phyloP scores from a whole-genome alignment of 148 eudicot species.

The Rhododendron henanense region DNA sequence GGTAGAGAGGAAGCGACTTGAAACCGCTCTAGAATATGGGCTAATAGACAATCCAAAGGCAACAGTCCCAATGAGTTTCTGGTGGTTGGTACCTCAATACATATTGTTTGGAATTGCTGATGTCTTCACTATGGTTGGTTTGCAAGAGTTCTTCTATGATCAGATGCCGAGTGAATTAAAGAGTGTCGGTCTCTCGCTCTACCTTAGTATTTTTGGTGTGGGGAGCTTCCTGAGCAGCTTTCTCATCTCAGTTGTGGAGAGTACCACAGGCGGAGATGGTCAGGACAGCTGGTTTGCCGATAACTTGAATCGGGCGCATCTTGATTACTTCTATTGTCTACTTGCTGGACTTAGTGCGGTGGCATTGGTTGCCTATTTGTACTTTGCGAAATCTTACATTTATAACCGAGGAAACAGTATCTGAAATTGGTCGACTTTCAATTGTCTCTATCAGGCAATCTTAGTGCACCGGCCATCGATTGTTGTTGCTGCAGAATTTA shows the following conservation, averaged over 20 bases:
- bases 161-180: constrained; percentile 36
- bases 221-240: constrained; percentile 42
- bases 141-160: constrained; percentile 48
- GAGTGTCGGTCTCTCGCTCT: constrained; percentile 34
- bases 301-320: constrained; percentile 50
- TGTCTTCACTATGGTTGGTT: constrained; percentile 42
- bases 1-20: constrained; percentile 20
- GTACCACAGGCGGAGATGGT: constrained; percentile 20
- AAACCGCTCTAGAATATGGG: constrained; percentile 22
- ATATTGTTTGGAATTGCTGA: constrained; percentile 32
- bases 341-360: constrained; percentile 35
- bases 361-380: constrained; percentile 18
- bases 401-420: constrained; percentile 20
- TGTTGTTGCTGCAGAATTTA: not conserved
- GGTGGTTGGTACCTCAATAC: constrained; percentile 49
- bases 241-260: constrained; percentile 29
- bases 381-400: constrained; percentile 26
- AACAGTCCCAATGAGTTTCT: constrained; percentile 34
- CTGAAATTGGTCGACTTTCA: constrained; percentile 2
- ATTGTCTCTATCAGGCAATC: not conserved
- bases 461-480: not conserved
- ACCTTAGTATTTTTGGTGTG: constrained; percentile 34
- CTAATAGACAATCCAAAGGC: constrained; percentile 22
- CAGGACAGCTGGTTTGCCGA: constrained; percentile 52
- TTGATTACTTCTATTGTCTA: constrained; percentile 68